Evolutionary conservation across 2,329 filamentous ascomycete genomes (phyloP).

Genomic region (Volutella citrinella): DNA sequence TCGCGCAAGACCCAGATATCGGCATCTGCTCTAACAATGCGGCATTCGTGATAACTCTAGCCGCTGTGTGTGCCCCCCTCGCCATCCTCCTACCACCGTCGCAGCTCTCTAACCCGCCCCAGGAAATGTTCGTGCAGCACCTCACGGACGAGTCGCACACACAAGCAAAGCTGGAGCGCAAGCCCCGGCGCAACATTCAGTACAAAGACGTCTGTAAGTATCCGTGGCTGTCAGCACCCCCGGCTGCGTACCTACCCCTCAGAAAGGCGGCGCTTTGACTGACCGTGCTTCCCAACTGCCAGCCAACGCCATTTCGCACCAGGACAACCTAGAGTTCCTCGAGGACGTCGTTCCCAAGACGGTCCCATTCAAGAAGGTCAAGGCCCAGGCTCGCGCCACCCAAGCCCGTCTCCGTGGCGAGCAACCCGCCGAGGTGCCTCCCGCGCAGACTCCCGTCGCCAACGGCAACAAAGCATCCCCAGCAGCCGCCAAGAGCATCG

Average conservation of each 20-base stretch:
- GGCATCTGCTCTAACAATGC: slow-evolving; percentile 87
- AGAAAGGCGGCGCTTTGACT: slow-evolving; percentile 6
- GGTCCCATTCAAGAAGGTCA: slow-evolving; percentile 74
- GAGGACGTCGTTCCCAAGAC: slow-evolving; percentile 88
- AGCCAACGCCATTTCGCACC: slow-evolving; percentile 82
- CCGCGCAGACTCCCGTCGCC: slow-evolving; percentile 14
- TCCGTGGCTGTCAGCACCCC: too few relatives aligned
- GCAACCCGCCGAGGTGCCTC: slow-evolving; percentile 30
- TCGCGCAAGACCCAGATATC: slow-evolving; percentile 83
- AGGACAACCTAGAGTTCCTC: slow-evolving; percentile 94
- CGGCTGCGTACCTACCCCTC: not conserved
- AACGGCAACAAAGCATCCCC: too few relatives aligned
- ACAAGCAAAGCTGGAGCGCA: slow-evolving; percentile 85
- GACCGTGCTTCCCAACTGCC: too few relatives aligned
- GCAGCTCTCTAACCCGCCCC: slow-evolving; percentile 7
- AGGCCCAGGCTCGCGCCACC: slow-evolving; percentile 55
- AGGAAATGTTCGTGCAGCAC: slow-evolving; percentile 96
- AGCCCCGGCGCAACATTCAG: slow-evolving; percentile 89
- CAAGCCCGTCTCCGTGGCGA: slow-evolving; percentile 44
- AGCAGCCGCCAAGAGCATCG: slow-evolving; percentile 25
- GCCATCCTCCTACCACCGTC: not conserved
- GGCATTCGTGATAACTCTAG: slow-evolving; percentile 88
- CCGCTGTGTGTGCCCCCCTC: slow-evolving; percentile 59
- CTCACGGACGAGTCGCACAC: slow-evolving; percentile 81
- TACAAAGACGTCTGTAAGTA: slow-evolving; percentile 86